Evolutionary conservation across 805 yeast genomes (phyloP).

Genomic region (Sugiyamaella smithiae): DNA sequence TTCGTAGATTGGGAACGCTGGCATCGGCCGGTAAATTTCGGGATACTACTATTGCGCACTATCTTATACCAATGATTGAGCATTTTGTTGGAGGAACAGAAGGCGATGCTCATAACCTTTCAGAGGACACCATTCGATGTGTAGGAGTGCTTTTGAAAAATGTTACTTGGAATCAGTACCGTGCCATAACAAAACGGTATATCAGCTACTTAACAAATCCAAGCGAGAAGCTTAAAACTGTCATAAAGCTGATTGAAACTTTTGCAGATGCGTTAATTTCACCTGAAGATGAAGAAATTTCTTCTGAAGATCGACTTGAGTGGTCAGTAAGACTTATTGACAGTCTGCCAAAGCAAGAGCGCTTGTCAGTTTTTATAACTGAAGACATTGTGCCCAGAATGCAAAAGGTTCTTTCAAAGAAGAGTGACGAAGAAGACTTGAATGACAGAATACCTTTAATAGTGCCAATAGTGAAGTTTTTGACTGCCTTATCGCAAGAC

Average conservation of each 20-base stretch:
- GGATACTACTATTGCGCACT: constrained; percentile 66
- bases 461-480: constrained; percentile 69
- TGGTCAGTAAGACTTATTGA: constrained; percentile 22
- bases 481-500: constrained; percentile 59
- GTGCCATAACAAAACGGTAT: constrained; percentile 70
- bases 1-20: constrained; percentile 56
- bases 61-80: constrained; percentile 81
- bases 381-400: constrained; percentile 61
- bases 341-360: constrained; percentile 38
- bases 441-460: constrained; percentile 73
- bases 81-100: constrained; percentile 59
- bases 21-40: constrained; percentile 42
- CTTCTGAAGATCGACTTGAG: background rate
- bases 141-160: constrained; percentile 56
- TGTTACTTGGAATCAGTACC: constrained; percentile 76
- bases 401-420: constrained; percentile 46
- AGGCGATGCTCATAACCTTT: constrained; percentile 36
- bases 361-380: constrained; percentile 48
- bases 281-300: constrained; percentile 8
- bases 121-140: constrained; percentile 51
- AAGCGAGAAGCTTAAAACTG: constrained; percentile 51
- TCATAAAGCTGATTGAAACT: constrained; percentile 46
- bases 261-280: constrained; percentile 21
- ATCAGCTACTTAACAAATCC: constrained; percentile 46
- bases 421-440: constrained; percentile 68